Evolutionary conservation across 164 flowering plant species (phyloP).

Genomic region (Aristolochia contorta): DNA sequence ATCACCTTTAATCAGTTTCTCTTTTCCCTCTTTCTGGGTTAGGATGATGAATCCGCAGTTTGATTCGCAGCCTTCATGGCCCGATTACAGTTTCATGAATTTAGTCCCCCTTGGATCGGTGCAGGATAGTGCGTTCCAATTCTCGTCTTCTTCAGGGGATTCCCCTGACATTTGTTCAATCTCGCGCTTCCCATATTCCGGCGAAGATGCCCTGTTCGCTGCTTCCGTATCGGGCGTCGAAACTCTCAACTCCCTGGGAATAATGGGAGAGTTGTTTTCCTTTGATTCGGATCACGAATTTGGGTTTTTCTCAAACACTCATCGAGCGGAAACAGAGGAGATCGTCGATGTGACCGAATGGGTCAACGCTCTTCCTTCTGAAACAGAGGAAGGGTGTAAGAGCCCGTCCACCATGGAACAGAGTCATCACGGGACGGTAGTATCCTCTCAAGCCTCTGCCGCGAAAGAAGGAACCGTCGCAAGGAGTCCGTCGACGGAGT

Average conservation of each 20-base stretch:
- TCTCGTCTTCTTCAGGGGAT: slow-evolving; percentile 18
- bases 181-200: slow-evolving; percentile 2
- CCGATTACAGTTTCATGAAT: slow-evolving; percentile 10
- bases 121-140: slow-evolving; percentile 13
- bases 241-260: neutral
- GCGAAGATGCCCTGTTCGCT: neutral
- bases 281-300: slow-evolving; percentile 11
- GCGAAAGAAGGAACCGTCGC: slow-evolving; percentile 14
- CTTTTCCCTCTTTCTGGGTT: neutral
- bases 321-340: neutral
- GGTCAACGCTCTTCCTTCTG: slow-evolving; percentile 14
- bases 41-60: slow-evolving; percentile 25
- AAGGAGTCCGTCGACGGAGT: slow-evolving; percentile 7
- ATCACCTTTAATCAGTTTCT: too few species aligned
- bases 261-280: slow-evolving; percentile 6
- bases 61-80: slow-evolving; percentile 21
- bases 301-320: slow-evolving; percentile 2
- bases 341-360: slow-evolving; percentile 8
- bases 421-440: too few species aligned
- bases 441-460: too few species aligned
- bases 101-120: slow-evolving; percentile 8
- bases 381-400: neutral
- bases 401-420: too few species aligned
- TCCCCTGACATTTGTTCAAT: slow-evolving; percentile 11
- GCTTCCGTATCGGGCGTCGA: neutral